Base-by-base conservation (phyloP, 306 rosid species). In the Aeschynomene evenia region DNA sequence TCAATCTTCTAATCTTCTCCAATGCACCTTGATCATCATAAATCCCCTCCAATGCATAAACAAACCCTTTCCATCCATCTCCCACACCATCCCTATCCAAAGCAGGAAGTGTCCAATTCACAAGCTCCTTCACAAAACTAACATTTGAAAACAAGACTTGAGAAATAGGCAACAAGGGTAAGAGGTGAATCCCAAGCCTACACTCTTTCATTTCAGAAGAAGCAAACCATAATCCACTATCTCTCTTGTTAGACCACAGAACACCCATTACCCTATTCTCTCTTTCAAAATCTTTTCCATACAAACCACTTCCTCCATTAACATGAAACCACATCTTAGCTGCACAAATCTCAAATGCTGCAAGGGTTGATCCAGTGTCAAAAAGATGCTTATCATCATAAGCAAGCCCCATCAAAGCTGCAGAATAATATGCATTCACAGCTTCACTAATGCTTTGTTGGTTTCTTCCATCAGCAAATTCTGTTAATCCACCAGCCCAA, bases 31-130 rank as follows among this genome's bases (percentile, higher is more conserved):
- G 65, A 20, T 74, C 82, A 40, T 90, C 80, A 51, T 78, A 87
- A 62, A 82, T 36, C 37, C 86, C 96, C 66, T 85, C 80, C 79
- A 87, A 42, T 10, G 96, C 82, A 50, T 81, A 82, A 2, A 77
- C 79, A 83, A 89, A 86, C 15, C 91, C 96, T 69, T 84, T 89
- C 90, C 96, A 84, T 5, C 87, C 88, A 74, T 89, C 96, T 14
- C 80, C 86, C 39, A 84, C 89, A 24, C 84, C 89, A 18, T 84
- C 81, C 24, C 86, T 79, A 21, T 55, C 52, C 81, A 82, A 71
- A 73, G 90, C 79, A 13, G 92, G 90, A 39, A 71, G 12, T 7
- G 92, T 77, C 92, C 92, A 89, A 2, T 70, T 43, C 85, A 86
- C 92, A 50, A 86, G 84, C 29, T 84, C 83, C 83, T 37, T 82